Evolutionary conservation across 2,329 filamentous ascomycete species (phyloP), one percentile per base, ranked within the genome.

Genomic region (Nothopassalora personata): DNA sequence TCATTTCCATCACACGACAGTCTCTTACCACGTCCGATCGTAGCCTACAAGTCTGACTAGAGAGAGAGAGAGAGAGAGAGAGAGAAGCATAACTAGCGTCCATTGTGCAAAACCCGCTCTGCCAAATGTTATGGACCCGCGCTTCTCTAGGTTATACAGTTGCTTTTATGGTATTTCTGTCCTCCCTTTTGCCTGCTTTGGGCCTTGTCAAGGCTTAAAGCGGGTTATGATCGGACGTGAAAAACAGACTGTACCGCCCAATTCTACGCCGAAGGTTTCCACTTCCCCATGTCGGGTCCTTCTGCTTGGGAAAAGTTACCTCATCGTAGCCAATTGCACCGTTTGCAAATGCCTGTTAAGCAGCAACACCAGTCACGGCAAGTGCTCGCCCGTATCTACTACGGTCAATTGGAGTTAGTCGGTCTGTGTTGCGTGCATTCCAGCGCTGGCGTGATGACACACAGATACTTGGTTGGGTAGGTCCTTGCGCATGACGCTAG

Each of bases 291-390:
- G 23, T 23, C 23, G 23, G 7, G 18, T 28, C 47, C 23, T 28
- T n/a, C 47, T 27, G 19, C 50, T 53, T 13, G 18, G 33, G 50
- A 53, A 19, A 33, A 13, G 23, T 27, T 13, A 4, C 19, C 30
- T 53, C 31, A 39, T 53, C 50, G 50, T 18, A 39, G 31, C 50
- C 50, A 39, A 53, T 53, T 36, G 50, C 39, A 43, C 39, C 39
- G 15, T 43, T n/a, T 36, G 30, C 50, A 36, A 19, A 19, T 33
- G 50, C 50, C 31, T 53, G 8, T 1, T 13, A 36, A 53, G 50
- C 18, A 8, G 23, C n/a, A 53, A 53, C 36, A 31, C 31, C 30
- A 53, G 50, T 4, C 3, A 33, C n/a, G 19, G 31, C 50, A 53
- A 8, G 5, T 4, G 11, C 5, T 18, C 23, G 31, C 18, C 30